Evolutionary conservation across 139 green algal species (phyloP).

Genomic region (Chlamydomonas schloesseri): DNA sequence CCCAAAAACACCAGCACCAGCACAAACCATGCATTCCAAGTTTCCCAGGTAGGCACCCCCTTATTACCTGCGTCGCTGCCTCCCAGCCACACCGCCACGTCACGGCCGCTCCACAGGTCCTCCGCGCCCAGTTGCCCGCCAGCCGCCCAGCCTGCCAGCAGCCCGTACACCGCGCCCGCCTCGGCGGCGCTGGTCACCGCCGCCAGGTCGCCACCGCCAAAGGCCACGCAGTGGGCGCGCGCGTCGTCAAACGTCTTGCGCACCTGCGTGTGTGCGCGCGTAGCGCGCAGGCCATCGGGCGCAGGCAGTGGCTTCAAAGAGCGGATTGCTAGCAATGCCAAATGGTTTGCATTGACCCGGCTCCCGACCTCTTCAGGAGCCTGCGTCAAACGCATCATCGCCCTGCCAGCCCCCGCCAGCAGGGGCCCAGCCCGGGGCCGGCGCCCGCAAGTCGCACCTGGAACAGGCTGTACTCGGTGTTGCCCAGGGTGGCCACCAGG

Average conservation of each 20-base stretch:
- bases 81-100: background rate
- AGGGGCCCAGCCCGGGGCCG: too few species aligned
- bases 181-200: background rate
- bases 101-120: background rate
- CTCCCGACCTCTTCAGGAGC: too few species aligned
- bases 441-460: background rate
- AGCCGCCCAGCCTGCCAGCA: background rate
- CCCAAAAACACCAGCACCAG: too few species aligned
- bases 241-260: background rate
- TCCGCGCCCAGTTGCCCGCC: background rate
- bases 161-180: background rate
- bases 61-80: background rate
- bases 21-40: too few species aligned
- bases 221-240: background rate
- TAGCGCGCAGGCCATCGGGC: too few species aligned
- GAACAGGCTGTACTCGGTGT: background rate
- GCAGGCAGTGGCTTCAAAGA: background rate
- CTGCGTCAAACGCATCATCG: too few species aligned
- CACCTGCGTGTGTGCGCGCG: background rate
- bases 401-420: too few species aligned
- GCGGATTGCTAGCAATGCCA: too few species aligned
- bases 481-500: background rate
- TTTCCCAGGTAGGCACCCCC: too few species aligned
- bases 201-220: too few species aligned
- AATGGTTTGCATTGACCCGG: too few species aligned